phyloP scores from a whole-genome alignment of 2,329 filamentous ascomycete genomes.

The Cyanodermella asteris region DNA sequence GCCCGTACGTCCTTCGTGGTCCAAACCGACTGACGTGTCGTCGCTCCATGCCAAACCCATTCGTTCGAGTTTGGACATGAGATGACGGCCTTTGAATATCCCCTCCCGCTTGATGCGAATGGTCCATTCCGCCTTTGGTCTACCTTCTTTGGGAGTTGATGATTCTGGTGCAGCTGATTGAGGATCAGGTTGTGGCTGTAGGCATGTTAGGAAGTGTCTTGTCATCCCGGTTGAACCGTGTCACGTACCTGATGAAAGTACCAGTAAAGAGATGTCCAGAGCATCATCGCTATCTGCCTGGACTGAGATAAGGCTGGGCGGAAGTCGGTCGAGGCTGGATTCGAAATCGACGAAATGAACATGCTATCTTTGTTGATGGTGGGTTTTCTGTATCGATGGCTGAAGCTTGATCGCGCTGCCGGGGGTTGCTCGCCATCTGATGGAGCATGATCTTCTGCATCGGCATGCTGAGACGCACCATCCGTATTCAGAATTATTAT shows the following conservation, averaged over 20 bases:
- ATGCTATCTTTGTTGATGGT: slow-evolving; percentile 61
- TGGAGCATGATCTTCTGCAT: slow-evolving; percentile 15
- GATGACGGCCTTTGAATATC: slow-evolving; percentile 61
- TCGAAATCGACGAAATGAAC: slow-evolving; percentile 82
- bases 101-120: slow-evolving; percentile 70
- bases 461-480: slow-evolving; percentile 18
- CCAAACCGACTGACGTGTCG: slow-evolving; percentile 51
- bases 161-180: too few species aligned
- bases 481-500: slow-evolving; percentile 67
- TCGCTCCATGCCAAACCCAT: slow-evolving; percentile 69
- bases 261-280: slow-evolving; percentile 89
- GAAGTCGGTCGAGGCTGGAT: slow-evolving; percentile 59
- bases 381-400: slow-evolving; percentile 47
- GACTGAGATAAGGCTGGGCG: slow-evolving; percentile 62
- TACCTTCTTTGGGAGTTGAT: slow-evolving; percentile 47
- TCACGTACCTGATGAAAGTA: slow-evolving; percentile 70
- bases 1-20: slow-evolving; percentile 36
- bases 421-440: slow-evolving; percentile 9
- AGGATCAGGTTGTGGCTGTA: slow-evolving; percentile 28
- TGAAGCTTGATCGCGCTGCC: slow-evolving; percentile 5
- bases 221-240: neutral
- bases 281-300: slow-evolving; percentile 84
- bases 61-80: slow-evolving; percentile 75
- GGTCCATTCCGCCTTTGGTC: slow-evolving; percentile 66
- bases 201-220: neutral